Percentiles rank a stretch among this genome's conserved stretches.
These are phyloP conservation scores for Ilex paraguariensis DNA, from an alignment of 305 asterid species.

Conservation along the genomic window DNA sequence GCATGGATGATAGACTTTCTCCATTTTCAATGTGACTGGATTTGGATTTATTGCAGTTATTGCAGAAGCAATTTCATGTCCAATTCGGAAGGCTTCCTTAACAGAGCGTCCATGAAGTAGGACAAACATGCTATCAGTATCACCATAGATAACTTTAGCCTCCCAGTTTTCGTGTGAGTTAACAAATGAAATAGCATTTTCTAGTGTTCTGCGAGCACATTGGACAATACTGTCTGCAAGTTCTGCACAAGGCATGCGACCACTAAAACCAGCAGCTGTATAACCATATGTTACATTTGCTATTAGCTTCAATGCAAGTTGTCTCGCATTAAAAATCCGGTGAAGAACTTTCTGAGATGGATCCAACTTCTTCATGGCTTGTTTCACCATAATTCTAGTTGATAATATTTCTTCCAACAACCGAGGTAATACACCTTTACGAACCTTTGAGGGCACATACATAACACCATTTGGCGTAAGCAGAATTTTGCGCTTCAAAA, in stretches of 20 bases:
- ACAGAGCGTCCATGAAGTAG: slow-evolving; percentile 88
- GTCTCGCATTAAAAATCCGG: slow-evolving; percentile 89
- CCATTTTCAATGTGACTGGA: slow-evolving; percentile 91
- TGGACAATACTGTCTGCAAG: slow-evolving; percentile 99
- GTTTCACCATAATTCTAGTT: slow-evolving; percentile 95
- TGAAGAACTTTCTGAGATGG: slow-evolving; percentile 74
- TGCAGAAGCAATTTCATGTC: slow-evolving; percentile 91
- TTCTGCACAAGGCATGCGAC: slow-evolving; percentile 99
- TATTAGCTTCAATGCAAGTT: slow-evolving; percentile 96
- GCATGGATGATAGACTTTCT: slow-evolving; percentile 93
- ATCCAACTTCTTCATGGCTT: slow-evolving; percentile 82
- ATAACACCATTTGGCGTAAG: slow-evolving; percentile 88
- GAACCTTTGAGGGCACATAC: slow-evolving; percentile 72
- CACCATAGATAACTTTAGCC: slow-evolving; percentile 91
- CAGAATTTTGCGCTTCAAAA: slow-evolving; percentile 55
- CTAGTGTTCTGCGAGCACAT: slow-evolving; percentile 96
- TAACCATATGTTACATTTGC: slow-evolving; percentile 98
- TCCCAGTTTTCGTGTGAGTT: slow-evolving; percentile 74
- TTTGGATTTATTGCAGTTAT: slow-evolving; percentile 76
- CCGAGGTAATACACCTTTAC: slow-evolving; percentile 86
- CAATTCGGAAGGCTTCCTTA: slow-evolving; percentile 71
- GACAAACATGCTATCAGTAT: slow-evolving; percentile 98
- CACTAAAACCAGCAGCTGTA: slow-evolving; percentile 99
- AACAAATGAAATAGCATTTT: slow-evolving; percentile 78
- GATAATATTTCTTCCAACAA: slow-evolving; percentile 90